These are phyloP conservation scores for Pouteria glomerata DNA, from an alignment of 148 eudicot species.

Conservation along the genomic window DNA sequence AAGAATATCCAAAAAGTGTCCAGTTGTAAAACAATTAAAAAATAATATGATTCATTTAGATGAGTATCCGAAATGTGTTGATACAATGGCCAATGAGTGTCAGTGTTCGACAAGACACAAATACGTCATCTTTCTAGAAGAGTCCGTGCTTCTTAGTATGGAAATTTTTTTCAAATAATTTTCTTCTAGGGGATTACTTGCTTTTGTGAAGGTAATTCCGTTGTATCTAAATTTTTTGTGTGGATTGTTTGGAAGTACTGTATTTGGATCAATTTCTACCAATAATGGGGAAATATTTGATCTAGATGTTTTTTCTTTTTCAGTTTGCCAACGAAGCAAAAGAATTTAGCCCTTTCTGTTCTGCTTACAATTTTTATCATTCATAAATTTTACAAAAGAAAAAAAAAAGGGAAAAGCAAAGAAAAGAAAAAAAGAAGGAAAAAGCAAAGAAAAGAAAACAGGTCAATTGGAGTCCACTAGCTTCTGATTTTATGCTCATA, in stretches of 20 bases:
- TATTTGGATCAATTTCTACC: neutral
- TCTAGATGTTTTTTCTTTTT: neutral
- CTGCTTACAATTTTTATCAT: neutral
- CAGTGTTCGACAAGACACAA: too few relatives aligned
- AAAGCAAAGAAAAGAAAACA: too few relatives aligned
- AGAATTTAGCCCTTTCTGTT: neutral
- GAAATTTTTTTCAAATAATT: neutral
- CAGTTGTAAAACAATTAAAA: too few relatives aligned
- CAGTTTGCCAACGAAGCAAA: neutral
- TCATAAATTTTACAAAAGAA: neutral
- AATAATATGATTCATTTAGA: too few relatives aligned
- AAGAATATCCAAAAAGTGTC: too few relatives aligned
- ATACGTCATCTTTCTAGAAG: too few relatives aligned
- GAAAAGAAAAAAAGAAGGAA: too few relatives aligned
- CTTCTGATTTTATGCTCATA: neutral
- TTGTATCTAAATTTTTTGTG: neutral
- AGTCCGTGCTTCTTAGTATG: neutral
- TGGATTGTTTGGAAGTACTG: neutral
- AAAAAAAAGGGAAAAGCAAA: too few relatives aligned
- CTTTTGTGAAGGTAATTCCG: neutral
- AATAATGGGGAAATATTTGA: neutral
- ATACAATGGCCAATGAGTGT: too few relatives aligned
- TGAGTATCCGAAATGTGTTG: too few relatives aligned
- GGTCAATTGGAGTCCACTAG: neutral
- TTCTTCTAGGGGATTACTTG: neutral